phyloP scores from a whole-genome alignment of 2,329 filamentous ascomycete species.

The Cyclaneusma minus region DNA sequence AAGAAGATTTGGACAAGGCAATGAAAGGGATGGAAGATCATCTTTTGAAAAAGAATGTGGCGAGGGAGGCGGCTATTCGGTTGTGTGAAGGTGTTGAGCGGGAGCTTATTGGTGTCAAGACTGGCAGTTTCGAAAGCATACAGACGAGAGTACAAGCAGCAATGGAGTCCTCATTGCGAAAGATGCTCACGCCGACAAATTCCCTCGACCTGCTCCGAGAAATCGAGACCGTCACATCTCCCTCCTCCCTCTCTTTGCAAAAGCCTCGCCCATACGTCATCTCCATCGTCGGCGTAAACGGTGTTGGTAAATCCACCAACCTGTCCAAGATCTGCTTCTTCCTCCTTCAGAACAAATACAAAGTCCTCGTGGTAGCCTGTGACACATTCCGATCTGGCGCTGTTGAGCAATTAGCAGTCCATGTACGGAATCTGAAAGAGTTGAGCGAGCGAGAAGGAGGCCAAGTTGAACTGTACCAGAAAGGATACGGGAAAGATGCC shows the following conservation, averaged over 20 bases:
- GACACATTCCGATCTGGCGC: slow-evolving; percentile 96
- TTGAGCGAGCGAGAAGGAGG: slow-evolving; percentile 72
- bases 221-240: slow-evolving; percentile 64
- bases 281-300: slow-evolving; percentile 95
- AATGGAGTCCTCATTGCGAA: slow-evolving; percentile 83
- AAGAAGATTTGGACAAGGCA: slow-evolving; percentile 77
- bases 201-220: slow-evolving; percentile 90
- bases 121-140: slow-evolving; percentile 78
- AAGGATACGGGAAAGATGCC: slow-evolving; percentile 95
- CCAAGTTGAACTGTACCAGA: slow-evolving; percentile 81
- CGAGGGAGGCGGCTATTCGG: slow-evolving; percentile 80
- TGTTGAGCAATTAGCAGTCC: slow-evolving; percentile 90
- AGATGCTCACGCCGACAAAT: slow-evolving; percentile 90
- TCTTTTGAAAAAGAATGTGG: slow-evolving; percentile 87
- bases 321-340: slow-evolving; percentile 98
- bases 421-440: slow-evolving; percentile 86
- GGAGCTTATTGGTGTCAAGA: slow-evolving; percentile 81
- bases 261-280: slow-evolving; percentile 80
- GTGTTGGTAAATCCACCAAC: slow-evolving; percentile 95
- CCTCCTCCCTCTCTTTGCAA: slow-evolving; percentile 45
- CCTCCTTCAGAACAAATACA: slow-evolving; percentile 91
- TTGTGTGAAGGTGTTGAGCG: slow-evolving; percentile 84
- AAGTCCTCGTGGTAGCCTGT: slow-evolving; percentile 82
- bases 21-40: slow-evolving; percentile 96
- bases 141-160: slow-evolving; percentile 70